Conservation (phyloP, 768 basidiomycete species). For the Leccinum longicurvipes region DNA sequence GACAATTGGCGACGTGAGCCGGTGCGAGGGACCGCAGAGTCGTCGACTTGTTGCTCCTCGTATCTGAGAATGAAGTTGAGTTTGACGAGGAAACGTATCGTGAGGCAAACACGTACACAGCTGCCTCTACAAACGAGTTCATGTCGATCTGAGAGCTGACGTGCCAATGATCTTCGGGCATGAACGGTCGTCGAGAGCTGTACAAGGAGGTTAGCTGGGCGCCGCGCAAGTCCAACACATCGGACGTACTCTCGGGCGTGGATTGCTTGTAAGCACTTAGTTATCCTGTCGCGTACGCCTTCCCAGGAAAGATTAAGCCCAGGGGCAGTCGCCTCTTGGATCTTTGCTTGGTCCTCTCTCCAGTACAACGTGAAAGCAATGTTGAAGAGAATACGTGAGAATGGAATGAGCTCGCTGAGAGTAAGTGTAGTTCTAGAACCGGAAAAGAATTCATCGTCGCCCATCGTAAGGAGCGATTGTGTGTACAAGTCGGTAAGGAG, state of each 20-base stretch:
- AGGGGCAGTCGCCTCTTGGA: conserved; percentile 39
- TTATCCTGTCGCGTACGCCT: conserved; percentile 69
- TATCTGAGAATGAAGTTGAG: conserved; percentile 38
- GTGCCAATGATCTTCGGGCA: conserved; percentile 83
- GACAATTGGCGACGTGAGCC: conserved; percentile 69
- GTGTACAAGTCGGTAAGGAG: conserved; percentile 80
- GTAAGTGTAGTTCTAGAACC: conserved; percentile 67
- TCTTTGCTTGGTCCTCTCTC: conserved; percentile 43
- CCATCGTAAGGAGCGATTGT: conserved; percentile 84
- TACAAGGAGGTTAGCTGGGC: conserved; percentile 5
- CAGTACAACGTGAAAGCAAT: conserved; percentile 80
- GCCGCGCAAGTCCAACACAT: background rate
- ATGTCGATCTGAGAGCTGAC: conserved; percentile 59
- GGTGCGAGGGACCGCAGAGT: conserved; percentile 20
- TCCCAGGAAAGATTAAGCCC: conserved; percentile 53
- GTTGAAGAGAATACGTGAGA: conserved; percentile 78
- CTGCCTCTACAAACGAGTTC: conserved; percentile 79
- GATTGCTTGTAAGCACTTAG: conserved; percentile 73
- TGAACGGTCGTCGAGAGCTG: conserved; percentile 83
- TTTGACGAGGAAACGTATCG: background rate
- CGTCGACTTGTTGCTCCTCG: conserved; percentile 59
- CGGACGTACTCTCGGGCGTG: conserved; percentile 81
- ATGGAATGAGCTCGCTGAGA: conserved; percentile 73
- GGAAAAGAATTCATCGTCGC: conserved; percentile 95
- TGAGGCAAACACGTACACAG: conserved; percentile 50